Evolutionary conservation across 2,329 filamentous ascomycete species (phyloP).

Genomic region (Hypoxylon rubiginosum): DNA sequence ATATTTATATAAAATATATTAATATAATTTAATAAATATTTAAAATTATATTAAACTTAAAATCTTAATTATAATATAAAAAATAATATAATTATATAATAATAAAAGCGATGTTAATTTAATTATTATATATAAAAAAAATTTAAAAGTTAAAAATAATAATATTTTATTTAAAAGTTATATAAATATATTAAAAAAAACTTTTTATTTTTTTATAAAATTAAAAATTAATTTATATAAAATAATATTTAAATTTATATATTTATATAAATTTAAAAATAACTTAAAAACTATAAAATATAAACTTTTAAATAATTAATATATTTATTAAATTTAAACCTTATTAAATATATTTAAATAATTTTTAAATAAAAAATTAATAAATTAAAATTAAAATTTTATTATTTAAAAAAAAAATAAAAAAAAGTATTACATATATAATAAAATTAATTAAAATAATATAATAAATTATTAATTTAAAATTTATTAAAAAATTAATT

Average conservation of each 20-base stretch:
- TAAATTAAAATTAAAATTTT: slow-evolving; percentile 2
- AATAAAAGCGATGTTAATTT: not conserved
- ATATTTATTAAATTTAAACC: slow-evolving; percentile 2
- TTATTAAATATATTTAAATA: slow-evolving; percentile 3
- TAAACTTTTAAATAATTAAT: not conserved
- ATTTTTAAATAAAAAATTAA: slow-evolving; percentile 3
- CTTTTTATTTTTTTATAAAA: not conserved
- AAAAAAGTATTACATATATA: too few relatives aligned
- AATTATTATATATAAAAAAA: not conserved
- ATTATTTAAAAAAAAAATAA: not conserved
- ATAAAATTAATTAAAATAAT: too few relatives aligned
- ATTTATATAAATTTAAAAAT: not conserved
- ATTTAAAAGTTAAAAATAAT: too few relatives aligned
- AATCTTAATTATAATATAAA: not conserved
- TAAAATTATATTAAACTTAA: not conserved
- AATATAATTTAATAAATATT: not conserved
- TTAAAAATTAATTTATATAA: not conserved
- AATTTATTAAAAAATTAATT: too few relatives aligned
- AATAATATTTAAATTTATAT: not conserved
- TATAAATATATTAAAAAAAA: not conserved
- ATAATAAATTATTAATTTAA: too few relatives aligned
- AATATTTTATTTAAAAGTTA: not conserved
- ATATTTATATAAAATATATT: not conserved
- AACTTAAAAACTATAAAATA: slow-evolving; percentile 1
- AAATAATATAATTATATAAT: not conserved